A percentile compares a stretch with the other conserved stretches of the same genome.
These are phyloP conservation scores for Globisporangium nagaii DNA, from an alignment of 352 stramenopile species.

Conservation along the genomic window DNA sequence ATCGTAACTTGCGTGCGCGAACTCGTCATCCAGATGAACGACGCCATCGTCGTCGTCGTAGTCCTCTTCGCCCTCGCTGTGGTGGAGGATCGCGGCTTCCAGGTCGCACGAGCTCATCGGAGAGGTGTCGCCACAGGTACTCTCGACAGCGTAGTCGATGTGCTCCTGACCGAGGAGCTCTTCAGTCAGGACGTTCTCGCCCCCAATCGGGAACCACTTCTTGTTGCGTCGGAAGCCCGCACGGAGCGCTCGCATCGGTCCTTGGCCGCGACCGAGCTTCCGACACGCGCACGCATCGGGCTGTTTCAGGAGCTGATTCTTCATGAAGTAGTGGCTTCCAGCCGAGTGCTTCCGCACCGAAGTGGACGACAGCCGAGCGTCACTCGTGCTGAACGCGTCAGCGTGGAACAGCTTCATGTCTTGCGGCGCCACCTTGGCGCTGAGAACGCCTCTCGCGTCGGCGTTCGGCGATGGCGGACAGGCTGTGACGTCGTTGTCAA, in stretches of 20 bases:
- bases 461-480: no score
- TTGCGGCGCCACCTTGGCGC: no score
- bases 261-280: conserved; percentile 34
- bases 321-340: no score
- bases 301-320: conserved; percentile 5
- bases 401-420: neutral
- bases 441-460: no score
- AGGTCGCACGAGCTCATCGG: conserved; percentile 11
- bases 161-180: conserved; percentile 20
- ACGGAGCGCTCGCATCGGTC: conserved; percentile 16
- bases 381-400: neutral
- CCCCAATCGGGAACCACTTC: conserved; percentile 35
- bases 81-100: conserved; percentile 17
- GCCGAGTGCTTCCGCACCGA: no score
- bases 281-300: conserved; percentile 31
- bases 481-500: conserved; percentile 22
- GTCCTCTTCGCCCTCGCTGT: neutral
- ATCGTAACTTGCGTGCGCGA: no score
- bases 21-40: neutral
- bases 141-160: conserved; percentile 14
- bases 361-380: conserved; percentile 9
- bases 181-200: conserved; percentile 25
- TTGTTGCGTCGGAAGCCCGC: conserved; percentile 41
- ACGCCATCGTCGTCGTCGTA: conserved; percentile 1
- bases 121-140: conserved; percentile 23